Evolutionary conservation across 495 filamentous ascomycete genomes (phyloP).

Genomic region (Talaromyces liani): DNA sequence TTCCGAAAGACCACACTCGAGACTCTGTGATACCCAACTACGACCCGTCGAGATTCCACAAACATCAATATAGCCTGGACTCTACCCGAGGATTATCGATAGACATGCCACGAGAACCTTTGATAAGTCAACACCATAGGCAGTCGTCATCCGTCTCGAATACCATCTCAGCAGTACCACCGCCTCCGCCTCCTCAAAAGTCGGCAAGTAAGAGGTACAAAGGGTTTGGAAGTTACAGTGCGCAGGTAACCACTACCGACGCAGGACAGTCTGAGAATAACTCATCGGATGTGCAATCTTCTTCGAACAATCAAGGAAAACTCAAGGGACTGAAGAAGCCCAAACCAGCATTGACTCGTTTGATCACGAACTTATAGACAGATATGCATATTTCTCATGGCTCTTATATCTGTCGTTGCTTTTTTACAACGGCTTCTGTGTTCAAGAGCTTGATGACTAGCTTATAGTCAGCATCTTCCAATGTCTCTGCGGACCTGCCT

Average conservation of each 20-base stretch:
- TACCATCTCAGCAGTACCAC: not conserved
- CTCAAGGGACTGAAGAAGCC: constrained; percentile 16
- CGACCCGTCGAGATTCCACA: constrained; percentile 5
- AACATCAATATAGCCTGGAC: constrained; percentile 6
- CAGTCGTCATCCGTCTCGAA: constrained; percentile 1
- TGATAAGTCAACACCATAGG: constrained; percentile 1
- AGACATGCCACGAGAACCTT: constrained; percentile 4
- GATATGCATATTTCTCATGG: not conserved
- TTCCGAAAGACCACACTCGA: not conserved
- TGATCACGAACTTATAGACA: constrained; percentile 31
- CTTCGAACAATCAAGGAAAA: not conserved
- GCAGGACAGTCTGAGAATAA: not conserved
- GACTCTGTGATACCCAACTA: constrained; percentile 6
- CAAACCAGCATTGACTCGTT: constrained; percentile 31
- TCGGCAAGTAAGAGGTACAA: not conserved
- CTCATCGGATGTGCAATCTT: not conserved
- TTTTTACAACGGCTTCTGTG: not conserved
- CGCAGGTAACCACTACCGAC: not conserved
- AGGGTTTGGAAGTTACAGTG: not conserved
- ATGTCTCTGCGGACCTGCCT: not conserved
- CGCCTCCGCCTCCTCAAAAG: not conserved
- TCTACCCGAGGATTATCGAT: constrained; percentile 6
- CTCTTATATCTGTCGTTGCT: not conserved
- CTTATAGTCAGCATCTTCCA: not conserved
- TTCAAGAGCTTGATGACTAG: not conserved